Evolutionary conservation across 345 rosid species (phyloP).

Genomic region (Microcos paniculata): DNA sequence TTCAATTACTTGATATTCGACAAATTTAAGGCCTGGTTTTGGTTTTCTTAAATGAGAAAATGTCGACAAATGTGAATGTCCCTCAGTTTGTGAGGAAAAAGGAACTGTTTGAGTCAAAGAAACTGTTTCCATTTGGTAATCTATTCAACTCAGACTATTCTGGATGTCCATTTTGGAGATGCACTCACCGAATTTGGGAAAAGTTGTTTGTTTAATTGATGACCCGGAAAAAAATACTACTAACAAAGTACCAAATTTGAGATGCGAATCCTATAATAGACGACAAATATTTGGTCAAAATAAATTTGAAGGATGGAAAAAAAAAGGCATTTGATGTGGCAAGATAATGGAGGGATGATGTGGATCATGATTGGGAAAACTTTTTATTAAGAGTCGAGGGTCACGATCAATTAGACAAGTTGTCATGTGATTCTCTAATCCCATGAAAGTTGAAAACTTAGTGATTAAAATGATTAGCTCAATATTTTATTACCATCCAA

Average conservation of each 20-base stretch:
- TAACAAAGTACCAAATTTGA: not conserved
- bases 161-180: too few relatives aligned
- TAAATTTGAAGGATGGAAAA: not conserved
- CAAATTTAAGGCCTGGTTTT: not conserved
- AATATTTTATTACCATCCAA: constrained; percentile 23
- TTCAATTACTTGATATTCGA: too few relatives aligned
- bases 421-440: constrained; percentile 37
- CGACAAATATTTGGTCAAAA: constrained; percentile 7
- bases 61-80: not conserved
- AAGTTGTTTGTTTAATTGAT: not conserved
- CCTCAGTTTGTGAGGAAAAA: too few relatives aligned
- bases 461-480: constrained; percentile 50
- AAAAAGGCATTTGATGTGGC: not conserved
- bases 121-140: not conserved
- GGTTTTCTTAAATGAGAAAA: not conserved
- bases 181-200: not conserved
- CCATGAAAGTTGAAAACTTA: constrained; percentile 24
- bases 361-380: constrained; percentile 24
- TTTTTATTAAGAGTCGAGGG: constrained; percentile 23
- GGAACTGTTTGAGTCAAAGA: not conserved
- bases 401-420: constrained; percentile 20
- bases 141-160: not conserved
- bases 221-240: not conserved
- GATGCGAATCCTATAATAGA: constrained; percentile 14
- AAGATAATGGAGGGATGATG: constrained; percentile 19